These are phyloP conservation scores for Nakazawaea anatomiae DNA, from an alignment of 805 yeast species.

Conservation along the genomic window DNA sequence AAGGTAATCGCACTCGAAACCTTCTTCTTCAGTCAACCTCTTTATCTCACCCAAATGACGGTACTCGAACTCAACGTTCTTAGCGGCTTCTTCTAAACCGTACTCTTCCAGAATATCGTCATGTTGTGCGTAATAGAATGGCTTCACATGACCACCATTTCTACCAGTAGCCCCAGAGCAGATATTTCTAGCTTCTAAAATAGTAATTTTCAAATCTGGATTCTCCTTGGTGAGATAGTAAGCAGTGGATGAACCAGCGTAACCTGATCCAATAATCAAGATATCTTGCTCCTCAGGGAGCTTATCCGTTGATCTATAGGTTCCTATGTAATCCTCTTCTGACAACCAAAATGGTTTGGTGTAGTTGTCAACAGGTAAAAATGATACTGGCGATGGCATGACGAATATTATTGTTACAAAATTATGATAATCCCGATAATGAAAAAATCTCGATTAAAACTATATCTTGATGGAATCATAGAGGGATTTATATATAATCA, in stretches of 20 bases:
- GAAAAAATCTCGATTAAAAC: too few species aligned
- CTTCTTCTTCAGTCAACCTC: conserved; percentile 21
- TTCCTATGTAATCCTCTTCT: conserved; percentile 14
- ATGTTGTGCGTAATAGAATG: conserved; percentile 18
- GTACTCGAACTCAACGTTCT: conserved; percentile 28
- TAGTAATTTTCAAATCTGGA: conserved; percentile 10
- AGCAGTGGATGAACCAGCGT: conserved; percentile 37
- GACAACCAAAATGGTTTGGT: conserved; percentile 18
- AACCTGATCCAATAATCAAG: conserved; percentile 39
- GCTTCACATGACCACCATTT: conserved; percentile 41
- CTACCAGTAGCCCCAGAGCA: conserved; percentile 39
- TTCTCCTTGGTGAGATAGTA: conserved; percentile 26
- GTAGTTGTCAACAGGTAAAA: conserved; percentile 15
- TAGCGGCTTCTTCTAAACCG: conserved; percentile 22
- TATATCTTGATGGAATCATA: background rate
- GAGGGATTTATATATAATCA: background rate
- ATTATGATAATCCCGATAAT: too few species aligned
- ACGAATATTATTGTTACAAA: background rate
- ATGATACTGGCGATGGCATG: conserved; percentile 1
- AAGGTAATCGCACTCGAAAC: conserved; percentile 23
- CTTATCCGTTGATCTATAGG: conserved; percentile 15
- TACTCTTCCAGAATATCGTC: conserved; percentile 10
- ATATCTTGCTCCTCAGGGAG: conserved; percentile 33
- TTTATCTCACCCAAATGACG: conserved; percentile 25
- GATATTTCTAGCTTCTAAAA: conserved; percentile 35